Conservation (phyloP, 2,329 filamentous ascomycete genomes). For the Sporothrix inflata region DNA sequence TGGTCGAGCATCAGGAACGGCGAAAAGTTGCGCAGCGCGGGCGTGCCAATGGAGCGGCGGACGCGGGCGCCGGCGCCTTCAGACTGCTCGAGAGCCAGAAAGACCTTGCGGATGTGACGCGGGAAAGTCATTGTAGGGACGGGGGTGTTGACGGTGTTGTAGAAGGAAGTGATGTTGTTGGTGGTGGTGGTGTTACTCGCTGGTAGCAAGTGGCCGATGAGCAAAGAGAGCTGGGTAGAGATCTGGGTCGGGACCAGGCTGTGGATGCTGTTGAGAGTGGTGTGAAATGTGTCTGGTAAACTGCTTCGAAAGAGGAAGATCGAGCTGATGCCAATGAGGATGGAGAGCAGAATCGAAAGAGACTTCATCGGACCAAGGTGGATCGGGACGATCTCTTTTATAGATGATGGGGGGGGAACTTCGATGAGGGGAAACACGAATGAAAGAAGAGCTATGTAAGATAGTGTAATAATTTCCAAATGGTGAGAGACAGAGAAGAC, state of each 20-base stretch:
- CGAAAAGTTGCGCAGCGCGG: slow-evolving; percentile 79
- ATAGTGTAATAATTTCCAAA: slow-evolving; percentile 7
- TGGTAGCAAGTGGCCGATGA: not conserved
- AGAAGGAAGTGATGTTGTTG: slow-evolving; percentile 21
- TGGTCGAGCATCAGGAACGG: slow-evolving; percentile 98
- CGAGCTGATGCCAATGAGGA: slow-evolving; percentile 46
- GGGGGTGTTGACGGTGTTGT: slow-evolving; percentile 32
- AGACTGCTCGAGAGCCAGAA: slow-evolving; percentile 81
- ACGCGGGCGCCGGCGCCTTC: slow-evolving; percentile 89
- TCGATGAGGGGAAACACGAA: not conserved
- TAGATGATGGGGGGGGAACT: slow-evolving; percentile 20
- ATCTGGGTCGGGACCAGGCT: slow-evolving; percentile 30
- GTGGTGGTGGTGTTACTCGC: slow-evolving; percentile 32
- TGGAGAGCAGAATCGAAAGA: slow-evolving; percentile 44
- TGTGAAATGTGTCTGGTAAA: slow-evolving; percentile 38
- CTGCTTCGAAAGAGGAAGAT: slow-evolving; percentile 33
- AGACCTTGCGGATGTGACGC: slow-evolving; percentile 78
- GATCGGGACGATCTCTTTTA: slow-evolving; percentile 25
- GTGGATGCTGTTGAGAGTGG: slow-evolving; percentile 36
- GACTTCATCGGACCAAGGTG: slow-evolving; percentile 42
- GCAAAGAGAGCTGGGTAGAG: slow-evolving; percentile 2
- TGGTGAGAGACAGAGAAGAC: not conserved
- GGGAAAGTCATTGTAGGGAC: slow-evolving; percentile 67
- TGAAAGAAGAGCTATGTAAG: slow-evolving; percentile 12
- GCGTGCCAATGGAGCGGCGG: slow-evolving; percentile 83